Evolutionary conservation across 495 filamentous ascomycete genomes (phyloP).

Genomic region (Podospora australis): DNA sequence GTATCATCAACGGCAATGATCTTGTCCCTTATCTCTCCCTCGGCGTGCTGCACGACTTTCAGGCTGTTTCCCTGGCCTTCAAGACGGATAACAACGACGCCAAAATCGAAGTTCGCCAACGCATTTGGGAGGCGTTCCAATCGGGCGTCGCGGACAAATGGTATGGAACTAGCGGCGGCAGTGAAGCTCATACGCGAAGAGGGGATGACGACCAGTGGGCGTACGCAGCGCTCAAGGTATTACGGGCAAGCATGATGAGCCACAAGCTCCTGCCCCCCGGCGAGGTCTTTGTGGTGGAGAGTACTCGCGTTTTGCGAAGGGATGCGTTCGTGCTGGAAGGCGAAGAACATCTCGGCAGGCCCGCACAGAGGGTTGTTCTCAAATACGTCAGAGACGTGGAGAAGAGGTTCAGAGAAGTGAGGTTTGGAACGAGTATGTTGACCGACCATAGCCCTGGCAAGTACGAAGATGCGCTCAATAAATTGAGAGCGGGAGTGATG

Average conservation of each 20-base stretch:
- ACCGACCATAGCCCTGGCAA: slow-evolving; percentile 68
- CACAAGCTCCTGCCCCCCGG: slow-evolving; percentile 69
- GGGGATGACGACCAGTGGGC: slow-evolving; percentile 64
- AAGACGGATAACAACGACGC: slow-evolving; percentile 61
- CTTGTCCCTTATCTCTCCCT: slow-evolving; percentile 69
- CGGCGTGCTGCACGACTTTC: slow-evolving; percentile 69
- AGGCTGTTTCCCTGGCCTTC: slow-evolving; percentile 63
- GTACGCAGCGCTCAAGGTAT: slow-evolving; percentile 57
- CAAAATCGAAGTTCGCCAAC: slow-evolving; percentile 56
- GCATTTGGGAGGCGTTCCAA: slow-evolving; percentile 58
- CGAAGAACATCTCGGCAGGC: slow-evolving; percentile 48
- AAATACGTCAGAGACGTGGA: slow-evolving; percentile 62
- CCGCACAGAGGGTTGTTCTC: slow-evolving; percentile 59
- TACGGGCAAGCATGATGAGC: slow-evolving; percentile 62
- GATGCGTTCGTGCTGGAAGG: slow-evolving; percentile 44
- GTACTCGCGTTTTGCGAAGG: slow-evolving; percentile 51
- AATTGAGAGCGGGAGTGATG: slow-evolving; percentile 31
- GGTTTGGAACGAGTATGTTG: slow-evolving; percentile 67
- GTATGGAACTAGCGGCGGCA: not conserved
- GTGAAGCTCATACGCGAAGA: not conserved
- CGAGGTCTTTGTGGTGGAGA: slow-evolving; percentile 68
- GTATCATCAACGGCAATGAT: slow-evolving; percentile 65
- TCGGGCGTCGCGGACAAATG: slow-evolving; percentile 32
- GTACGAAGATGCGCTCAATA: slow-evolving; percentile 54
- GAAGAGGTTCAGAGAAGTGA: slow-evolving; percentile 59